Conservation (phyloP, 768 basidiomycete species). For the Hygrocybe coccinea region DNA sequence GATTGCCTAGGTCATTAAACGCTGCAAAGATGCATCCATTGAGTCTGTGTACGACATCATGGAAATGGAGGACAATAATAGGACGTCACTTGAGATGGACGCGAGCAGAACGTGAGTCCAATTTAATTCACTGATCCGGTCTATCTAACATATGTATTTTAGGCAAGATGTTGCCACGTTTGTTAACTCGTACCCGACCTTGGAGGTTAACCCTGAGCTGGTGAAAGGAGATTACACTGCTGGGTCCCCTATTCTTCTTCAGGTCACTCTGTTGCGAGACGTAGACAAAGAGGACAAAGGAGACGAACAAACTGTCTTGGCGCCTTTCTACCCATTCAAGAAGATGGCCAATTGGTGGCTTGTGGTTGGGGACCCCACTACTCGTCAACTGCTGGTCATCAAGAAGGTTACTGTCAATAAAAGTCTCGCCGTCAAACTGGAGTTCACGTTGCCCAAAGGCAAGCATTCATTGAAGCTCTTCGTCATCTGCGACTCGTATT, state of each 20-base stretch:
- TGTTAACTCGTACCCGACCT: conserved; percentile 93
- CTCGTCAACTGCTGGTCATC: conserved; percentile 75
- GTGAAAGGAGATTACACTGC: conserved; percentile 84
- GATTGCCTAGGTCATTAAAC: conserved; percentile 58
- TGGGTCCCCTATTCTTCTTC: conserved; percentile 73
- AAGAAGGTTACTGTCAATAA: conserved; percentile 91
- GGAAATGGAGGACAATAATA: conserved; percentile 94
- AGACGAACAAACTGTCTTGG: conserved; percentile 79
- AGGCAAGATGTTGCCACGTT: conserved; percentile 94
- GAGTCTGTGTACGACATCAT: conserved; percentile 96
- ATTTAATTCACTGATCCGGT: neutral
- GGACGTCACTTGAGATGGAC: conserved; percentile 80
- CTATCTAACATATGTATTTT: conserved; percentile 15
- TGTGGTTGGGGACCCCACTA: conserved; percentile 79
- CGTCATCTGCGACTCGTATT: conserved; percentile 89
- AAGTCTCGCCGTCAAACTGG: conserved; percentile 78
- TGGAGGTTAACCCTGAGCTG: conserved; percentile 86
- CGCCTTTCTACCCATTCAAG: conserved; percentile 85
- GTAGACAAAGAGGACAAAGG: conserved; percentile 71
- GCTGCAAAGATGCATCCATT: conserved; percentile 76
- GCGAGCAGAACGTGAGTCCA: conserved; percentile 76
- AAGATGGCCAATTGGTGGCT: conserved; percentile 98
- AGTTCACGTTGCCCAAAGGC: conserved; percentile 85
- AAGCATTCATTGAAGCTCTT: conserved; percentile 77
- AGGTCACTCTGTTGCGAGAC: conserved; percentile 77